phyloP scores from a whole-genome alignment of 176 grass and related monocot genomes.

The Thinopyrum elongatum region DNA sequence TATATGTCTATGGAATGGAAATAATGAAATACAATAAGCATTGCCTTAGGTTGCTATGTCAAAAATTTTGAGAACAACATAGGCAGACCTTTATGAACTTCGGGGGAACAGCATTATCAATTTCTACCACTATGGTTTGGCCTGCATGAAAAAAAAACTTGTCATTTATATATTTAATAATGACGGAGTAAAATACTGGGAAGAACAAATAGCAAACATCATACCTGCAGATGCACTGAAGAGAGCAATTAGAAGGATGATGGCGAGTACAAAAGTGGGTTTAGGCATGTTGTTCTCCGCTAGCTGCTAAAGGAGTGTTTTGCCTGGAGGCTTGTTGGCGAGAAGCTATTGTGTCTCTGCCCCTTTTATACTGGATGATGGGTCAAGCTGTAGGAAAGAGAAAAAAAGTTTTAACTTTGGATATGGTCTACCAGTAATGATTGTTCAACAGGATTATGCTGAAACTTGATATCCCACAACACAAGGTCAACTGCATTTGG shows the following conservation, averaged over 20 bases:
- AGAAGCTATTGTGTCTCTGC: conserved; percentile 26
- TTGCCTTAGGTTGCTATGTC: neutral
- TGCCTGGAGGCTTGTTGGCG: conserved; percentile 16
- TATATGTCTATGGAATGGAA: neutral
- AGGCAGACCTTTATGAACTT: conserved; percentile 40
- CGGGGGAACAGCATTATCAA: conserved; percentile 20
- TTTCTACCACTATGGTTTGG: conserved; percentile 24
- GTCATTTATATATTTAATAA: neutral
- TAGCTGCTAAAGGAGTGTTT: conserved; percentile 23
- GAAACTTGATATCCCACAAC: conserved; percentile 39
- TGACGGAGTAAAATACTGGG: neutral
- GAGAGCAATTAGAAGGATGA: conserved; percentile 54
- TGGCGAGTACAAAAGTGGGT: conserved; percentile 15
- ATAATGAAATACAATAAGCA: neutral
- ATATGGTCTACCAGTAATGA: conserved; percentile 61
- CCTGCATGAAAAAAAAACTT: conserved; percentile 42
- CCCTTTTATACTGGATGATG: conserved; percentile 53
- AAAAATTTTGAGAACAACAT: conserved; percentile 13
- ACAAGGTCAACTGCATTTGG: conserved; percentile 64
- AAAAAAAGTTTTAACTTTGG: conserved; percentile 32
- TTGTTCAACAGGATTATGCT: conserved; percentile 42
- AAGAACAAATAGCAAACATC: conserved; percentile 15
- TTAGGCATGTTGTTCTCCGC: conserved; percentile 47
- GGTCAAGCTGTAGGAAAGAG: conserved; percentile 23
- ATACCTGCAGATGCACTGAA: conserved; percentile 45